Evolutionary conservation across 352 stramenopile genomes (phyloP), one percentile per base, ranked within the genome.

Genomic region (Globisporangium abappressorium): DNA sequence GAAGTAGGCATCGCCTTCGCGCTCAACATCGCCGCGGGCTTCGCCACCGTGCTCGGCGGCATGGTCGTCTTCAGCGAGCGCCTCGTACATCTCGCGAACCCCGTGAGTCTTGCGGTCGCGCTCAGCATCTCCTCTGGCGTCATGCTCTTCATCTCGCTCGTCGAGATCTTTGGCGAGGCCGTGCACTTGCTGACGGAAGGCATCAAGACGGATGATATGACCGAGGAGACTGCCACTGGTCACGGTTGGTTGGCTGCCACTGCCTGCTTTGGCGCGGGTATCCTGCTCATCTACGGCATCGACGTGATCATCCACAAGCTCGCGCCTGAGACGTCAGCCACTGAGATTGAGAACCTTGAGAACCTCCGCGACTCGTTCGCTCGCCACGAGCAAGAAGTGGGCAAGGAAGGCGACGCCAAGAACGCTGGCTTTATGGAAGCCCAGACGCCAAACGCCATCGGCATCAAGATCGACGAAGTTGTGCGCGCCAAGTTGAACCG

Each of bases 211-310:
- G 43, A 64, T 14, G 67, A 77, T 14, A 76, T 73, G 72, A 24
- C 1, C 15, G 62, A 73, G 11, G 51, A 73, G 2, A 70, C 73
- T 3, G 64, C 75, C 12, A 61, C 33, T 11, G 76, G 77, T 2
- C 71, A 79, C 26, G 88, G 82, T 0, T 96, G 93, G 77, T 64
- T 96, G 38, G 89, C 82, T 55, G 81, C 90, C 15, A 97, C 91
- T 0, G 69, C 86, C 0, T 94, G 80, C 69, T 97, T 98, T 73
- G 94, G 91, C 71, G 86, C 71, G 24, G 92, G 94, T 22, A 91
- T 98, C 34, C 20, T 79, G 8, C 49, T 88, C 33, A 84, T 83
- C 62, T 88, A 89, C 60, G 9, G 74, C 1, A 68, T 89, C 57
- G 81, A 89, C 69, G 67, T 66, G 15, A 71, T 89, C 64, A 71